Evolutionary conservation across 2,329 filamentous ascomycete genomes (phyloP), one percentile per base, ranked within the genome.

Genomic region (Ascosphaera acerosa): DNA sequence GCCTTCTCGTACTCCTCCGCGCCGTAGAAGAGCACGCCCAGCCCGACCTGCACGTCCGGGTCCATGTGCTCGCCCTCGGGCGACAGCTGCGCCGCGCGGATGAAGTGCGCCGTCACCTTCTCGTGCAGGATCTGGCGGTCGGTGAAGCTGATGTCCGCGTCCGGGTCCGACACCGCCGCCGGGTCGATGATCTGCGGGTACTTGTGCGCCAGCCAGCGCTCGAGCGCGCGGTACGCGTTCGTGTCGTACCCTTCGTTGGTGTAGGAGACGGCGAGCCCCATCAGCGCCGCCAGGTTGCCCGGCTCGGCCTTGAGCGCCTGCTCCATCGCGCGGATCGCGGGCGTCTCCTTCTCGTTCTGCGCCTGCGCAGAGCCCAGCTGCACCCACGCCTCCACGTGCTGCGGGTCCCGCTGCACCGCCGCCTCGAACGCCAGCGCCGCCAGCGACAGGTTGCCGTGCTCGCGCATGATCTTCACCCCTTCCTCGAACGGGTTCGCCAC

Each of bases 231-330:
- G 59, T 94, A 97, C 30, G 87, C 84, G 14, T 82, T 90, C 46
- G 76, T 84, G 53, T 97, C 87, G 55, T 94, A 97, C 38, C 84
- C 87, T 56, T 97, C 87, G 55, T 97, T 97, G 30, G 87, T 97
- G 53, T 97, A 97, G 4, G 78, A 90, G 14, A 97, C 84, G 10
- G 84, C 81, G 32, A 97, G 59, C 1, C 80, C 82, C 84, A 97
- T 94, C 29, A 97, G 63, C 1, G 82, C 84, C 36, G 77, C 68
- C 14, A 89, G 64, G 47, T 91, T 92, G 44, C 70, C 72, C 1
- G 81, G 73, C 43, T 94, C 82, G 17, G 87, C 61, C 51, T 82
- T 84, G 38, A 92, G 57, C 1, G 84, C 81, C 48, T 87, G 76
- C 52, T 94, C 84, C 36, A 94, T 61, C 3, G 87, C 87, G 19